Evolutionary conservation across 1,139 yeast genomes (phyloP).

Genomic region (Tardiomyces blankii): DNA sequence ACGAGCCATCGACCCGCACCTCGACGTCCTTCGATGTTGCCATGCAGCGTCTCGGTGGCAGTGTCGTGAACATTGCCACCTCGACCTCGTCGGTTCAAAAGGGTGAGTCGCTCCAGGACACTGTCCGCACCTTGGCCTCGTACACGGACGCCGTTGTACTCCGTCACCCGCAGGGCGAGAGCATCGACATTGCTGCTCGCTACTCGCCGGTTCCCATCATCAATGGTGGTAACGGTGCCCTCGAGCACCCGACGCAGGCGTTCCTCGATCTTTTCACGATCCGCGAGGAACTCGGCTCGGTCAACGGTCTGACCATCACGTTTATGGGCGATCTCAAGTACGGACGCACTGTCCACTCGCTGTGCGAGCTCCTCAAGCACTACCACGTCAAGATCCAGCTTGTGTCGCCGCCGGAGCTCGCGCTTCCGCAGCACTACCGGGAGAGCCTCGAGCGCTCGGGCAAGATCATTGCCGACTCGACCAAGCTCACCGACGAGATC

Average conservation of each 20-base stretch:
- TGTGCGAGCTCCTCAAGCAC: slow-evolving; percentile 80
- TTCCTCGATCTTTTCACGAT: slow-evolving; percentile 94
- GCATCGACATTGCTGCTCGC: slow-evolving; percentile 91
- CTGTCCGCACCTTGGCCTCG: slow-evolving; percentile 87
- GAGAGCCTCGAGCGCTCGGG: slow-evolving; percentile 53
- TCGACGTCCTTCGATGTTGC: slow-evolving; percentile 97
- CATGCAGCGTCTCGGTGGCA: slow-evolving; percentile 99
- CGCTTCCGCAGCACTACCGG: slow-evolving; percentile 65
- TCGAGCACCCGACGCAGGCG: slow-evolving; percentile 99
- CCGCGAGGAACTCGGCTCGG: slow-evolving; percentile 98
- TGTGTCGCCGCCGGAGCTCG: slow-evolving; percentile 81
- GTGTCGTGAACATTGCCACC: slow-evolving; percentile 81
- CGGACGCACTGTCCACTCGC: slow-evolving; percentile 97
- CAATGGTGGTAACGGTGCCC: slow-evolving; percentile 96
- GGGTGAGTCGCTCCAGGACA: slow-evolving; percentile 97
- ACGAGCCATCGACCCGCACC: slow-evolving; percentile 97
- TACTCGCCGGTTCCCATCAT: slow-evolving; percentile 95
- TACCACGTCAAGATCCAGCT: slow-evolving; percentile 91
- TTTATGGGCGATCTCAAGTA: slow-evolving; percentile 98
- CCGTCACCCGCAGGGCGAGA: slow-evolving; percentile 90
- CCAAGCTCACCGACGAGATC: slow-evolving; percentile 69
- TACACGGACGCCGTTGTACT: slow-evolving; percentile 95
- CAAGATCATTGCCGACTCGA: slow-evolving; percentile 63
- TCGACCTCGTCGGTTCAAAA: slow-evolving; percentile 86
- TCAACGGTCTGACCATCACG: slow-evolving; percentile 93